Evolutionary conservation across 2,329 filamentous ascomycete genomes (phyloP).

Genomic region (Penicillium sp.): DNA sequence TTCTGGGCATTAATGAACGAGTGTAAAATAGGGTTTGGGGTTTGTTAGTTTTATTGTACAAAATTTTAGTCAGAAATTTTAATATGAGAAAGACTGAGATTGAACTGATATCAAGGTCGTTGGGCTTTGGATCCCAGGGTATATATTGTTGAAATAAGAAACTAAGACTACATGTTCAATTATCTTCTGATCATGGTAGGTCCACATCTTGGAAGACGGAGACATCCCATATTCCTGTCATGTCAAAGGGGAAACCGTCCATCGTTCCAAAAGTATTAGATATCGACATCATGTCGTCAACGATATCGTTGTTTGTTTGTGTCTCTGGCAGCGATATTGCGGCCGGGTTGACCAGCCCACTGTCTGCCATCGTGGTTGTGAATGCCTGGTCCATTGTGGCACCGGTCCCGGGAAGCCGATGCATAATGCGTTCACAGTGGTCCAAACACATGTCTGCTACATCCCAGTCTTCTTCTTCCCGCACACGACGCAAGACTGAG

Average conservation of each 20-base stretch:
- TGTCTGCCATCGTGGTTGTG: constrained; percentile 22
- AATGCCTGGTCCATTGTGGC: constrained; percentile 19
- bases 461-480: constrained; percentile 54
- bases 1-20: constrained; percentile 29
- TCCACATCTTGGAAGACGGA: constrained; percentile 43
- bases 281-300: constrained; percentile 48
- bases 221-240: constrained; percentile 47
- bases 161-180: constrained; percentile 5
- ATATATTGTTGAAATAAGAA: constrained; percentile 18
- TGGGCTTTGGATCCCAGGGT: constrained; percentile 14
- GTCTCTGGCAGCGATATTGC: constrained; percentile 43
- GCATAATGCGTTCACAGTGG: constrained; percentile 46
- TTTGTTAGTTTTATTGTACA: constrained; percentile 27
- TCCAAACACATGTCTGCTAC: constrained; percentile 55
- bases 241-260: constrained; percentile 47
- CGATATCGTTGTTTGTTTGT: constrained; percentile 46
- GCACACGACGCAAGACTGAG: constrained; percentile 47
- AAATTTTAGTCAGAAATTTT: constrained; percentile 25
- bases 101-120: constrained; percentile 16
- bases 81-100: constrained; percentile 20
- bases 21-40: constrained; percentile 37
- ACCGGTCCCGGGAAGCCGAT: constrained; percentile 35
- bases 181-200: constrained; percentile 17
- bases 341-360: constrained; percentile 37
- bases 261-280: constrained; percentile 46